A percentile compares a stretch with the other conserved stretches of the same genome.
These are phyloP conservation scores for Rhytidhysteron rufulum DNA, from an alignment of 2,329 filamentous ascomycete species.

Conservation along the genomic window DNA sequence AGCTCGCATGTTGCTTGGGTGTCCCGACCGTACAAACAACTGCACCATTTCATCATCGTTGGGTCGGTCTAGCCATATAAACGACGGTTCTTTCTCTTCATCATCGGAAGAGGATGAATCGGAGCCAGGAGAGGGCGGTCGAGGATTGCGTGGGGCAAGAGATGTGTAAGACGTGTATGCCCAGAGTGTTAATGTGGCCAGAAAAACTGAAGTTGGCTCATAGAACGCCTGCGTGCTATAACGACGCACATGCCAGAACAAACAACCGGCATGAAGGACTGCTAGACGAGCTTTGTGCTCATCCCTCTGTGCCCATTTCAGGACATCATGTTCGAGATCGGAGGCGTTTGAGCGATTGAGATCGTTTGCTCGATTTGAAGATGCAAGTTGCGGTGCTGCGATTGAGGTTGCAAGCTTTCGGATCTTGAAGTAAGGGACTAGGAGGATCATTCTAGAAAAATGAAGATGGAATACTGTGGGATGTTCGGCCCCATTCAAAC, in stretches of 20 bases:
- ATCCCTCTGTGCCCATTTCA: slow-evolving; percentile 49
- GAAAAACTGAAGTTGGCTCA: slow-evolving; percentile 44
- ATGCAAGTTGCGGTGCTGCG: no score
- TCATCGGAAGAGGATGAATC: not conserved
- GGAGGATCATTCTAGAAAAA: slow-evolving; percentile 49
- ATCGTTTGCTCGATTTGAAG: slow-evolving; percentile 10
- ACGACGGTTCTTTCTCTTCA: slow-evolving; percentile 31
- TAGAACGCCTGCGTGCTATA: slow-evolving; percentile 48
- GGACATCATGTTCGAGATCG: slow-evolving; percentile 28
- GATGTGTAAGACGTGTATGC: slow-evolving; percentile 30
- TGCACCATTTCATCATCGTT: slow-evolving; percentile 58
- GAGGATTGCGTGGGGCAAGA: not conserved
- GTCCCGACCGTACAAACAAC: slow-evolving; percentile 50
- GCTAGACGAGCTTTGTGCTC: slow-evolving; percentile 56
- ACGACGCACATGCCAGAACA: slow-evolving; percentile 51
- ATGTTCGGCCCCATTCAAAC: slow-evolving; percentile 50
- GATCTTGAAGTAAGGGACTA: slow-evolving; percentile 48
- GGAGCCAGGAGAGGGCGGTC: not conserved
- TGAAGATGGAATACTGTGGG: slow-evolving; percentile 56
- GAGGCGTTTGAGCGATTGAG: slow-evolving; percentile 4
- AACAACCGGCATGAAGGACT: slow-evolving; percentile 51
- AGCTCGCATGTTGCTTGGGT: slow-evolving; percentile 42
- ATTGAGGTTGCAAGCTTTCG: slow-evolving; percentile 38
- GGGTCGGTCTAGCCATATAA: slow-evolving; percentile 54
- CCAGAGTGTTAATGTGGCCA: slow-evolving; percentile 48